Conservation (phyloP, 306 rosid genomes). For the Cicer pinnatifidum region DNA sequence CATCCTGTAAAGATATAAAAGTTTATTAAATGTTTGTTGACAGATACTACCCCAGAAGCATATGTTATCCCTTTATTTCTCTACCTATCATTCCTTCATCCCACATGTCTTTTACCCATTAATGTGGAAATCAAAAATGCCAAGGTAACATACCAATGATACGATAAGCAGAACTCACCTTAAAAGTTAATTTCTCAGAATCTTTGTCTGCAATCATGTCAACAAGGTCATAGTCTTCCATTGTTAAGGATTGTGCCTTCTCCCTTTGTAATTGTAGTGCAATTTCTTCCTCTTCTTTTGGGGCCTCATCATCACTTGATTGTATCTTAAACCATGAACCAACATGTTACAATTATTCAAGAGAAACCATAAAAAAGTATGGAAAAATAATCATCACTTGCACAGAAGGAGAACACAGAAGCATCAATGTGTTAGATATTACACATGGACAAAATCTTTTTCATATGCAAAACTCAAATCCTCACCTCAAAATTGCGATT, state of each 20-base stretch:
- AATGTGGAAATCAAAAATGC: constrained; percentile 18
- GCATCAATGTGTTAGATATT: background rate
- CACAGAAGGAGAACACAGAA: constrained; percentile 7
- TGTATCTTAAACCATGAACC: constrained; percentile 51
- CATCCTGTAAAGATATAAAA: constrained; percentile 60
- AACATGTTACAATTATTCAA: constrained; percentile 37
- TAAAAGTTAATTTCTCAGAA: constrained; percentile 52
- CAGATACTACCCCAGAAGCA: constrained; percentile 31
- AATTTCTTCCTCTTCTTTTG: constrained; percentile 72
- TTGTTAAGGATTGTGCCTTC: constrained; percentile 54
- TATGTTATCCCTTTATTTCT: background rate
- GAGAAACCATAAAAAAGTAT: constrained; percentile 39
- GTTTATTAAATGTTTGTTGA: constrained; percentile 26
- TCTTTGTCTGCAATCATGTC: constrained; percentile 53
- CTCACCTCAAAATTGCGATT: constrained; percentile 81
- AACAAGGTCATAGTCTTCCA: constrained; percentile 73
- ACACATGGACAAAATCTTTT: background rate
- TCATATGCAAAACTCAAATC: constrained; percentile 23
- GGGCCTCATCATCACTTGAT: constrained; percentile 83
- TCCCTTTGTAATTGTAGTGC: constrained; percentile 66
- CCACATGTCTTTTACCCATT: constrained; percentile 22
- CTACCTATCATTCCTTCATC: constrained; percentile 14
- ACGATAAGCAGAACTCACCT: constrained; percentile 55
- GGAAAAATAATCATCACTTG: background rate
- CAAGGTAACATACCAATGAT: constrained; percentile 17